Base-by-base conservation (phyloP, 441 rosid genomes). In the Croton laevigatus region DNA sequence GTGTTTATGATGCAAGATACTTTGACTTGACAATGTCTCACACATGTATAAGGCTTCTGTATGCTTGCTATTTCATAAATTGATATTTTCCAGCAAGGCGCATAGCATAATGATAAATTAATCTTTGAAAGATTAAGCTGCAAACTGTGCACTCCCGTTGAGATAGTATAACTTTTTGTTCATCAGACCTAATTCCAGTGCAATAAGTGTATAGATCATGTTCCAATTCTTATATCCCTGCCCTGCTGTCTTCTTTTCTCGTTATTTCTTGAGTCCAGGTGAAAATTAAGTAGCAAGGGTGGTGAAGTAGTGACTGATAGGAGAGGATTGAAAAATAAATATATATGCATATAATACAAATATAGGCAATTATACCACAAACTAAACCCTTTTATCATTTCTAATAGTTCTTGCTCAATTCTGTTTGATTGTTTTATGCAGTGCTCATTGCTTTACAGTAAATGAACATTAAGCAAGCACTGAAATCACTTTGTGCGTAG, bases 51-150 rank as follows among this genome's bases (percentile, higher is more conserved):
- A 58, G 27, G 23, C 20, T 22, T 53, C 13, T 62, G 27, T 13
- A 53, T 44, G 38, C 19, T 62, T 70, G 16, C 54, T 46, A 42
- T 64, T 57, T 57, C 42, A 57, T 64, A 55, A 71, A 55, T 32
- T n/a, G n/a, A 52, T 16, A 40, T 17, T 51, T 49, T 13, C 19
- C 32, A 17, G 3, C 20, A 22, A 42, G 42, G 62, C 61, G 52
- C 52, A 7, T 34, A 42, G 53, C 61, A 27, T 14, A 64, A 42
- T 65, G 40, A 42, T 34, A 44, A 53, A 58, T 32, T 40, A 54
- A 44, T 55, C 27, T 32, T 54, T 27, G 46, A 55, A 62, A 44
- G 46, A 64, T 42, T 54, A 1, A 17, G 17, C 34, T 58, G 49
- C 58, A 46, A 44, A 4, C 16, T 12, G 13, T 44, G 34, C 45